phyloP scores from a whole-genome alignment of 1,139 yeast species.

The Lodderomyces metapsilosis region DNA sequence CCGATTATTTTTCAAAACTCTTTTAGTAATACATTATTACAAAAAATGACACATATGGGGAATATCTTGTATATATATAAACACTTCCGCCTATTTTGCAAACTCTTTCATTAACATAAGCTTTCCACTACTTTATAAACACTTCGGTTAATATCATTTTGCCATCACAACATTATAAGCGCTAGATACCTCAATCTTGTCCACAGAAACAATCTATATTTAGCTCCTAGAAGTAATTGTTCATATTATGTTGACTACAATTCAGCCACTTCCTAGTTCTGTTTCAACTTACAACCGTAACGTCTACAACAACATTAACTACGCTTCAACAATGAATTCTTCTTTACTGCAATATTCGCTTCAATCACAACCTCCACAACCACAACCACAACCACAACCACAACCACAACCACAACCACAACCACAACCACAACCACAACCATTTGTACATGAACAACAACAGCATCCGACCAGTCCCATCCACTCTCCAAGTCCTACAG shows the following conservation, averaged over 20 bases:
- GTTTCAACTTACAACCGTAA: constrained; percentile 4
- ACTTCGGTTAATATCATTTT: no score
- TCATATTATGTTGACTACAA: neutral
- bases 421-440: neutral
- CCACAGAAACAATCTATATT: no score
- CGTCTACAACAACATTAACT: constrained; percentile 3
- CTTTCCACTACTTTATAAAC: no score
- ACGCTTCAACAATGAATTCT: neutral
- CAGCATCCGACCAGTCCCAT: constrained; percentile 8
- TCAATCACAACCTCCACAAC: neutral
- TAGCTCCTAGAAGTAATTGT: neutral
- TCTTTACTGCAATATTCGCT: neutral
- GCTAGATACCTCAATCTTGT: neutral
- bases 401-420: neutral
- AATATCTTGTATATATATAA: no score
- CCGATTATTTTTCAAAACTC: no score
- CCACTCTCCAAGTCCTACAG: constrained; percentile 8
- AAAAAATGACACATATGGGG: no score
- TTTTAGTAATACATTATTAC: no score
- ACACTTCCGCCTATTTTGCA: no score
- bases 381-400: neutral
- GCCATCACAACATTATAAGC: no score
- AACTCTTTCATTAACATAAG: no score
- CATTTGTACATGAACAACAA: constrained; percentile 7
- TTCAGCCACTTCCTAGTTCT: neutral